A percentile compares a stretch with the other conserved stretches of the same genome.
These are phyloP conservation scores for Ascochyta pisi DNA, from an alignment of 2,329 filamentous ascomycete genomes.

Conservation along the genomic window DNA sequence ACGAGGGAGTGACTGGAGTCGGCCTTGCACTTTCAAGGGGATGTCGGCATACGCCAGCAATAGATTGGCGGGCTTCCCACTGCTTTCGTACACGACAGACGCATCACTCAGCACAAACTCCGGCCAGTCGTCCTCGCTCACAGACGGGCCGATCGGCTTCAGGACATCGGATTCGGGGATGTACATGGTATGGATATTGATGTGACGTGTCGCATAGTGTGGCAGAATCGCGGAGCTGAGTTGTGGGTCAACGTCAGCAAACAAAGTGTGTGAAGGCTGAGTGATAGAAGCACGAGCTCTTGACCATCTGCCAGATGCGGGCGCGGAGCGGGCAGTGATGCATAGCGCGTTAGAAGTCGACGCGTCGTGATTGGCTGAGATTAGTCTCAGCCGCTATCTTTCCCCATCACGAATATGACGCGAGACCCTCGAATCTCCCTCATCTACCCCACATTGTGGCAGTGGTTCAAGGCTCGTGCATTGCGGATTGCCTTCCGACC, in stretches of 20 bases:
- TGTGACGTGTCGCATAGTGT: slow-evolving; percentile 9
- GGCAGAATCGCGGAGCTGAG: not conserved
- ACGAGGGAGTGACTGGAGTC: slow-evolving; percentile 53
- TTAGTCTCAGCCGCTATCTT: not conserved
- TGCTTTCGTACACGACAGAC: slow-evolving; percentile 64
- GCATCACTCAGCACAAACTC: slow-evolving; percentile 68
- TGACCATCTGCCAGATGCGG: not conserved
- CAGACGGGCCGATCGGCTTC: slow-evolving; percentile 49
- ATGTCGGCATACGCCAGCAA: slow-evolving; percentile 66
- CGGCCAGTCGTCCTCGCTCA: slow-evolving; percentile 62
- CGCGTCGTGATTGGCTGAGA: slow-evolving; percentile 9
- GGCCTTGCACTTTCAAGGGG: slow-evolving; percentile 68
- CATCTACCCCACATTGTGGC: slow-evolving; percentile 3
- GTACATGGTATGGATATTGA: slow-evolving; percentile 29
- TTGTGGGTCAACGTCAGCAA: not conserved
- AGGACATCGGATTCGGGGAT: slow-evolving; percentile 49
- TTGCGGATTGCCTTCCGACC: not conserved
- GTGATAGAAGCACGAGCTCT: not conserved
- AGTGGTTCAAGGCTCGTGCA: slow-evolving; percentile 8
- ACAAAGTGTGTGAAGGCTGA: not conserved
- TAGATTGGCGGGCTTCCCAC: slow-evolving; percentile 62
- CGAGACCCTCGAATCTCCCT: not conserved
- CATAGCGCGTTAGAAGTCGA: not conserved
- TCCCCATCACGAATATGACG: slow-evolving; percentile 4
- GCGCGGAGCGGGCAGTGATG: slow-evolving; percentile 7